Base-by-base conservation (phyloP, 2,329 filamentous ascomycete species). In the Celoporthe dispersa region DNA sequence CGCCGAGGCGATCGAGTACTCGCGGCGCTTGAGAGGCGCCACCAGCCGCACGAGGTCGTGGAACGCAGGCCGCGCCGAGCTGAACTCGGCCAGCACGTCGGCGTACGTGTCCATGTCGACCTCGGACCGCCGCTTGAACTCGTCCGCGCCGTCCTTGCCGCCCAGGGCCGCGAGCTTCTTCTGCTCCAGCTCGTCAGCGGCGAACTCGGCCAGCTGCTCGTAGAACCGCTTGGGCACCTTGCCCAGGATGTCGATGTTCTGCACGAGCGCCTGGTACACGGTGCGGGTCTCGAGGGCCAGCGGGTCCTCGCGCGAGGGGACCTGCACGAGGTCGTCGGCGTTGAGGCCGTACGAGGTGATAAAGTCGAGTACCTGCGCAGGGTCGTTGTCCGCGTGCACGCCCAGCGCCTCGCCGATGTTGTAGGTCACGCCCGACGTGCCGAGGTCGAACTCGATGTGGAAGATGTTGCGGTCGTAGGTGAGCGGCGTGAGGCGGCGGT, bases 401-500 rank as follows among this genome's bases (percentile, higher is more conserved):
- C 96, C 96, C 25, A 99, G 90, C 62, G 96, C 96, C 84, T 99
- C 96, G 69, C 96, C 96, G 77, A 99, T 98, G 79, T 97, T 93
- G 83, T 99, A 99, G 57, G 89, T 97, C 73, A 99, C 89, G 53
- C 94, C 95, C 44, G 95, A 97, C 77, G 91, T 83, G 71, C 95
- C 95, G 33, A 99, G 89, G 78, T 98, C 96, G 77, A 99, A 99
- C 82, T 99, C 96, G 73, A 99, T 98, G 84, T 99, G 96, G 91
- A 99, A 99, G 81, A 99, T 98, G 86, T 99, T 98, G 76, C 96
- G 94, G 81, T 98, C 94, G 79, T 99, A 99, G 41, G 90, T 92
- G 33, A 82, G 77, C 3, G 96, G 96, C 0, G 96, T 99, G 68
- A 99, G 88, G 73, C 96, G 90, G 72, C 96, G 93, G 84, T 97